Evolutionary conservation across 2,329 filamentous ascomycete genomes (phyloP), one percentile per base, ranked within the genome.

Genomic region (Orbilia quercus): DNA sequence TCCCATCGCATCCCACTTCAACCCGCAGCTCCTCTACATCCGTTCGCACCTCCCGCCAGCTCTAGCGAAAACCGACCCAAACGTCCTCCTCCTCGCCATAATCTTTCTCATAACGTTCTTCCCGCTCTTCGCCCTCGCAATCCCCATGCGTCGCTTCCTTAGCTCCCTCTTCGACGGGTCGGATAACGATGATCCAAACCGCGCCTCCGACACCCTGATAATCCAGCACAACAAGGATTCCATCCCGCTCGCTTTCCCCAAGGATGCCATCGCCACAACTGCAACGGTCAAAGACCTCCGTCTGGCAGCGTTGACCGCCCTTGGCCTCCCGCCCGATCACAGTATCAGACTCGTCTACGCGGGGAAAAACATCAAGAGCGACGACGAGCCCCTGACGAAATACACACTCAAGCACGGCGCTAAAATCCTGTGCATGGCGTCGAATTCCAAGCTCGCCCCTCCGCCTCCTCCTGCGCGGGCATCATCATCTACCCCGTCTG

Each of bases 341-440:
- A 51, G 48, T 7, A 64, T 77, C 31, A 76, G 71, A 6, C 67
- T 78, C 25, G 45, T 76, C 9, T 77, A 75, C 48, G 70, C 74
- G 0, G 76, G 76, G 1, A 72, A 70, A 14, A 71, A 75, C 28
- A 63, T 78, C 9, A 77, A 76, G 11, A 76, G 76, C 11, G 60
- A 77, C 42, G 34, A 48, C 1, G 74, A 53, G 20, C 74, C 71
- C 7, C 57, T 78, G 44, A 54, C 38, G 7, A 71, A 55, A 16
- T 66, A 75, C 12, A 76, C 75, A 1, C 71, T 78, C 38, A 73
- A 75, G 45, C 75, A 76, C 25, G 75, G 66, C 9, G 65, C 75
- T 1, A 76, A 74, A 44, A 70, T 78, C 25, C 66, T 78, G 7
- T 72, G 74, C 53, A 75, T 78, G 57, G 75, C 73, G 25, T 74